Conservation (phyloP, 2,329 filamentous ascomycete species). For the Karstenula rhodostoma region DNA sequence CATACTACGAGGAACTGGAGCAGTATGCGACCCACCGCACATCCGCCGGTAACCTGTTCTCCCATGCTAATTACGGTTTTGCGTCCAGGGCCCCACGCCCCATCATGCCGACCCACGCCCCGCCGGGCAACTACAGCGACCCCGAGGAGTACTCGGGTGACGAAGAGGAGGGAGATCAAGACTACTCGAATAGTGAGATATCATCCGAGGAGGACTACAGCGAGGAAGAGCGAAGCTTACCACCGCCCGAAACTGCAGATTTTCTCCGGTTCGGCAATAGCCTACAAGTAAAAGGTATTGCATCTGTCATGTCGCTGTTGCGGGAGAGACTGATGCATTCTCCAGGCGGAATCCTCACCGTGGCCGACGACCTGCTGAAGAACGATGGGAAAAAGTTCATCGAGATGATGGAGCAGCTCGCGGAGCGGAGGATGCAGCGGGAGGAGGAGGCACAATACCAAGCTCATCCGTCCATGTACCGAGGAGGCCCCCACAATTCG, state of each 20-base stretch:
- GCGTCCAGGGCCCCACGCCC: constrained; percentile 64
- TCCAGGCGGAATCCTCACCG: constrained; percentile 94
- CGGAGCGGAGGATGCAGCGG: constrained; percentile 94
- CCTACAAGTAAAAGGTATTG: constrained; percentile 85
- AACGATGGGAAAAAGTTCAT: constrained; percentile 99
- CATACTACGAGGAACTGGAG: constrained; percentile 97
- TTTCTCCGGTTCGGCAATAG: constrained; percentile 99
- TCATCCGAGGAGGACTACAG: constrained; percentile 73
- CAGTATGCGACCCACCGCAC: constrained; percentile 92
- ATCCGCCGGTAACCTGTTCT: constrained; percentile 73
- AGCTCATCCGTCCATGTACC: constrained; percentile 63
- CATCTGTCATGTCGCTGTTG: constrained; percentile 12
- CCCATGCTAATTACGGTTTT: constrained; percentile 68
- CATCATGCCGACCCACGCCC: constrained; percentile 69
- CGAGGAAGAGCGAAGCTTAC: constrained; percentile 70
- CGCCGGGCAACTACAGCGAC: constrained; percentile 67
- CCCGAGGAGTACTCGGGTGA: constrained; percentile 65
- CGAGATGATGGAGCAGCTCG: constrained; percentile 99
- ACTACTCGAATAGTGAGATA: constrained; percentile 64
- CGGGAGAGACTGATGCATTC: constrained; percentile 33
- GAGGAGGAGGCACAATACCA: constrained; percentile 85
- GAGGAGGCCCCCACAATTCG: constrained; percentile 50
- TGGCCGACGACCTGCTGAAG: constrained; percentile 96
- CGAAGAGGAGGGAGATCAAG: constrained; percentile 63
- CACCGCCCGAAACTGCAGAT: constrained; percentile 75